Evolutionary conservation across 2,329 filamentous ascomycete genomes (phyloP).

Genomic region (Fusarium coffeatum): DNA sequence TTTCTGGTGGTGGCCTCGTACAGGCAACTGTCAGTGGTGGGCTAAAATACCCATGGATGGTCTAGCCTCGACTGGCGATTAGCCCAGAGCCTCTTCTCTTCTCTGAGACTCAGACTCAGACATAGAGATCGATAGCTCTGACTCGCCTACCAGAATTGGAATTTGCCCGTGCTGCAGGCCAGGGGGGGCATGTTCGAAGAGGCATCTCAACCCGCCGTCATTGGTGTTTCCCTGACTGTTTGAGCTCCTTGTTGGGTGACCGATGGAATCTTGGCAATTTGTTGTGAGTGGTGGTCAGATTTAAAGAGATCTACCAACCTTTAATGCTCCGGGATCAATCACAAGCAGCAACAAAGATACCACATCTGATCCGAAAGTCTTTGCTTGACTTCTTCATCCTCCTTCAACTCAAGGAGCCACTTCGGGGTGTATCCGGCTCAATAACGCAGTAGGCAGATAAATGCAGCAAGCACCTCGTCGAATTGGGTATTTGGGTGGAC

Average conservation of each 20-base stretch:
- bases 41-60: constrained; percentile 23
- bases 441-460: neutral
- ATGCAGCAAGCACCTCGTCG: neutral
- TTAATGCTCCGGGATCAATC: too few species aligned
- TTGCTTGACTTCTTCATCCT: neutral
- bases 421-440: constrained; percentile 13
- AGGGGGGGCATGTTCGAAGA: neutral
- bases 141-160: constrained; percentile 23
- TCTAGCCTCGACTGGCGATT: constrained; percentile 15
- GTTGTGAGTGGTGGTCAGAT: neutral
- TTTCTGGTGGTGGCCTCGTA: neutral
- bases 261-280: constrained; percentile 11
- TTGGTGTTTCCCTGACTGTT: constrained; percentile 8
- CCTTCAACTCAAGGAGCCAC: neutral
- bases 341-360: neutral
- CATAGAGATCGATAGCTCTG: constrained; percentile 14
- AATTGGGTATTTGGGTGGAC: constrained; percentile 16
- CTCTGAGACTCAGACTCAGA: neutral
- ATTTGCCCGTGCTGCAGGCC: constrained; percentile 3
- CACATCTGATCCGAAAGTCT: neutral
- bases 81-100: neutral
- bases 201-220: neutral
- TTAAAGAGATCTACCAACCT: too few species aligned
- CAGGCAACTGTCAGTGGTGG: constrained; percentile 19
- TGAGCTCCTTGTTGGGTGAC: constrained; percentile 17